These are phyloP conservation scores for Tephrocybe sp. DNA, from an alignment of 768 basidiomycete species.

Conservation along the genomic window DNA sequence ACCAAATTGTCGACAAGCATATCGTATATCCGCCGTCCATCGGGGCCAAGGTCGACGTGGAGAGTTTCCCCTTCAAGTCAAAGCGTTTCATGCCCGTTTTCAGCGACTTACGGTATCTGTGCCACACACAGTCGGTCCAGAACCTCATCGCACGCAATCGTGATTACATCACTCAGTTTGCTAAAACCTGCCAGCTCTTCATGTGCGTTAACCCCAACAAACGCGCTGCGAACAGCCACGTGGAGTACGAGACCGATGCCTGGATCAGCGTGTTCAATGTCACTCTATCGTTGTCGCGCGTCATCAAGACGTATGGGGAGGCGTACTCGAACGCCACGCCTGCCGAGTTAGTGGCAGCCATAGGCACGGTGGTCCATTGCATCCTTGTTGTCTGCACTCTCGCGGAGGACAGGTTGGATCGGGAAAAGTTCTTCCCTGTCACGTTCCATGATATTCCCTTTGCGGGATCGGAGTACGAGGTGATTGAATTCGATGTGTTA, in stretches of 20 bases:
- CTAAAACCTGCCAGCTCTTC: slow-evolving; percentile 83
- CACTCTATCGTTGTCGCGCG: slow-evolving; percentile 83
- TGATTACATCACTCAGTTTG: slow-evolving; percentile 68
- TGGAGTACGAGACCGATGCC: slow-evolving; percentile 95
- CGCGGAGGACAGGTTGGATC: slow-evolving; percentile 66
- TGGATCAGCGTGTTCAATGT: slow-evolving; percentile 98
- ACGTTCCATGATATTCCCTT: slow-evolving; percentile 68
- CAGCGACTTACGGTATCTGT: slow-evolving; percentile 84
- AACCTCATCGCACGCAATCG: slow-evolving; percentile 70
- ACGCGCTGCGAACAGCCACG: slow-evolving; percentile 76
- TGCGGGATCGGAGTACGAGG: slow-evolving; percentile 54
- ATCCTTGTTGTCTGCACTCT: slow-evolving; percentile 73
- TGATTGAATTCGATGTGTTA: slow-evolving; percentile 76
- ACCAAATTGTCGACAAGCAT: slow-evolving; percentile 76
- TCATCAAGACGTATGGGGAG: slow-evolving; percentile 88
- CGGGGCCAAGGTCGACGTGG: slow-evolving; percentile 62
- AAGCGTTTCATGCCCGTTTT: slow-evolving; percentile 97
- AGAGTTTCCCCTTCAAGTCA: slow-evolving; percentile 85
- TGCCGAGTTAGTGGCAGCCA: slow-evolving; percentile 63
- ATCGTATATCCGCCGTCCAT: slow-evolving; percentile 46
- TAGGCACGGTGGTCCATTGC: slow-evolving; percentile 66
- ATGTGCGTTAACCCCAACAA: slow-evolving; percentile 92
- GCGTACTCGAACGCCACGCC: slow-evolving; percentile 64
- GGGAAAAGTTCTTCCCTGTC: slow-evolving; percentile 60
- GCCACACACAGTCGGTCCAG: slow-evolving; percentile 80